Evolutionary conservation across 805 yeast genomes (phyloP), one percentile per base, ranked within the genome.

Genomic region (Hemisphaericaspora nanyangensis): DNA sequence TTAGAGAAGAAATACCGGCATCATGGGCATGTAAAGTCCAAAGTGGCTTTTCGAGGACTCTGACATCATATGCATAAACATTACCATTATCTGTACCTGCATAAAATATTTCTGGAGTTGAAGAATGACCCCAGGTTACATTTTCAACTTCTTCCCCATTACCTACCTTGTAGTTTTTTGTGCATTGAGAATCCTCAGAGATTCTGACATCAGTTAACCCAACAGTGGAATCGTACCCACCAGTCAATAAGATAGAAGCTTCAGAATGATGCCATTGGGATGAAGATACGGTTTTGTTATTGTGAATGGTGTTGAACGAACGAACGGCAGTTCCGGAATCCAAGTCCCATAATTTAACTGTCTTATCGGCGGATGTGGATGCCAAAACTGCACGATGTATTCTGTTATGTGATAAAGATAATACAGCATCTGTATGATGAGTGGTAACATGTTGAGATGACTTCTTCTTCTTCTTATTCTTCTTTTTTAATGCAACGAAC

Each of bases 21-120:
- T 93, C 98, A 60, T 93, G 99, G 2, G 98, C 98, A 61, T 93
- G 96, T 50, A 93, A 71, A 2, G 95, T 87, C 99, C 99, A 93
- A 24, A 91, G 53, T 15, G 97, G 90, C 47, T 74, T 75, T 33
- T 72, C 74, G 28, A 71, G 76, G 36, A 65, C 67, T 60, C 96
- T 79, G 32, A 87, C 83, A 61, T 91, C 99, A 53, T 84, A 91
- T 45, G 91, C 83, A 67, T 87, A 87, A 18, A 93, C 78, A 53
- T 80, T 80, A 58, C 99, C 99, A 47, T 77, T 74, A 60, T 93
- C 99, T 19, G 96, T 88, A 55, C 96, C 95, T 29, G 89, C 93
- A 54, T 81, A 79, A 59, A 91, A 84, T 20, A 68, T 58, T 48
- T 68, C 74, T 8, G 69, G 68, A 16, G 52, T 46, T 24, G 78